phyloP scores from a whole-genome alignment of 345 rosid species.

The Lepidium aucheri region DNA sequence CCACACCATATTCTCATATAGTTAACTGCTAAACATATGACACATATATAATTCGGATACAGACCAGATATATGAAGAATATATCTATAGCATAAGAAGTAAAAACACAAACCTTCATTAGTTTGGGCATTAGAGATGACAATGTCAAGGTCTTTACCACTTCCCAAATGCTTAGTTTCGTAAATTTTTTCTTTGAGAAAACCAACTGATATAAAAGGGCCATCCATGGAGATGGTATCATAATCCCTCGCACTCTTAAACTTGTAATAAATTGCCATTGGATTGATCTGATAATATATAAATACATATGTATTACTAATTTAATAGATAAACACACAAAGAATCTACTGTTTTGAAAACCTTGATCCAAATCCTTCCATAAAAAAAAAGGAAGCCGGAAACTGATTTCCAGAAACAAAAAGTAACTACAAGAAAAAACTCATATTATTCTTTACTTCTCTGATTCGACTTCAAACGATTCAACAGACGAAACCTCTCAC shows the following conservation, averaged over 20 bases:
- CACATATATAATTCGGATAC: neutral
- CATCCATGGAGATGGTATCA: slow-evolving; percentile 87
- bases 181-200: slow-evolving; percentile 94
- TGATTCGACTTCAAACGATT: slow-evolving; percentile 7
- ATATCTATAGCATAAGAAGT: neutral
- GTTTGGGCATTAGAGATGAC: slow-evolving; percentile 99
- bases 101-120: slow-evolving; percentile 83
- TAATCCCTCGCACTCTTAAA: slow-evolving; percentile 98
- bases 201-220: slow-evolving; percentile 94
- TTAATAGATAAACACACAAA: neutral
- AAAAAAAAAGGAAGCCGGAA: neutral
- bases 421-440: slow-evolving; percentile 11
- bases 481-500: neutral
- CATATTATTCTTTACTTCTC: slow-evolving; percentile 19
- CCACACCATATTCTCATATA: neutral
- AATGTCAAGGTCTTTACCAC: slow-evolving; percentile 96
- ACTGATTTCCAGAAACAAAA: neutral
- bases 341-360: slow-evolving; percentile 3
- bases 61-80: neutral
- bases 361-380: neutral
- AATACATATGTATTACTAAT: slow-evolving; percentile 9
- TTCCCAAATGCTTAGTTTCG: slow-evolving; percentile 98
- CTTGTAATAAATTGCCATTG: slow-evolving; percentile 97
- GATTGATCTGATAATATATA: slow-evolving; percentile 25
- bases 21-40: neutral